These are phyloP conservation scores for Phytopythium ostracodes DNA, from an alignment of 352 stramenopile species.

Conservation along the genomic window DNA sequence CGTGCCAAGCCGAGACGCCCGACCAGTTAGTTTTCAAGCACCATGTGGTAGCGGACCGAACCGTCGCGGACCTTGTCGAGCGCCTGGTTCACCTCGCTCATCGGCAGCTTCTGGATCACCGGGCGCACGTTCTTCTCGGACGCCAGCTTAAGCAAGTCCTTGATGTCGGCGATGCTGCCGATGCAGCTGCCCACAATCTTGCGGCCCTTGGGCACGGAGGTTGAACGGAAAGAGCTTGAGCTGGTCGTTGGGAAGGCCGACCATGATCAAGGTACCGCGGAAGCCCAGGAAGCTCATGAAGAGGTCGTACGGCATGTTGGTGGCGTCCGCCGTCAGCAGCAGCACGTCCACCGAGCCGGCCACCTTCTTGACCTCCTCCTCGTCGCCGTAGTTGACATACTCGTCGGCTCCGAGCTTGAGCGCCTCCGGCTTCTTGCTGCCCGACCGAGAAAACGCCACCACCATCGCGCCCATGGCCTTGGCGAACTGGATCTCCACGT, in stretches of 20 bases:
- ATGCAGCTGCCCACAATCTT: constrained; percentile 57
- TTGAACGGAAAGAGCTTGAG: constrained; percentile 39
- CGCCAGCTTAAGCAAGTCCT: constrained; percentile 81
- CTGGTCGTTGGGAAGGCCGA: constrained; percentile 24
- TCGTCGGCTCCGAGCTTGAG: constrained; percentile 17
- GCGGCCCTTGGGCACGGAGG: constrained; percentile 24
- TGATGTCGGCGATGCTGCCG: constrained; percentile 59
- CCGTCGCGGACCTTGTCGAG: constrained; percentile 29
- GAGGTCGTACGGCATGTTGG: constrained; percentile 27
- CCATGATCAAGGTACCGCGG: constrained; percentile 26
- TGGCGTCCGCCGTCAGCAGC: constrained; percentile 27
- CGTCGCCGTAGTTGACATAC: constrained; percentile 15
- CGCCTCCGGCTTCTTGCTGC: constrained; percentile 14
- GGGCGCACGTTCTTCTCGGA: constrained; percentile 50
- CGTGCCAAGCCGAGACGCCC: not conserved
- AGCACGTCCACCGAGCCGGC: constrained; percentile 18
- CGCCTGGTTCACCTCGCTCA: constrained; percentile 36
- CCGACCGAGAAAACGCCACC: constrained; percentile 24
- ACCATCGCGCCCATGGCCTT: constrained; percentile 55
- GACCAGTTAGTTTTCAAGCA: not conserved
- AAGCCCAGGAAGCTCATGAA: constrained; percentile 16
- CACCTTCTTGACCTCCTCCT: constrained; percentile 14
- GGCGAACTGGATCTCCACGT: constrained; percentile 69
- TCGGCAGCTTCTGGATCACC: constrained; percentile 40
- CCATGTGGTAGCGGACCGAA: constrained; percentile 16